These are phyloP conservation scores for Lactarius indigo DNA, from an alignment of 768 basidiomycete genomes.

Conservation along the genomic window DNA sequence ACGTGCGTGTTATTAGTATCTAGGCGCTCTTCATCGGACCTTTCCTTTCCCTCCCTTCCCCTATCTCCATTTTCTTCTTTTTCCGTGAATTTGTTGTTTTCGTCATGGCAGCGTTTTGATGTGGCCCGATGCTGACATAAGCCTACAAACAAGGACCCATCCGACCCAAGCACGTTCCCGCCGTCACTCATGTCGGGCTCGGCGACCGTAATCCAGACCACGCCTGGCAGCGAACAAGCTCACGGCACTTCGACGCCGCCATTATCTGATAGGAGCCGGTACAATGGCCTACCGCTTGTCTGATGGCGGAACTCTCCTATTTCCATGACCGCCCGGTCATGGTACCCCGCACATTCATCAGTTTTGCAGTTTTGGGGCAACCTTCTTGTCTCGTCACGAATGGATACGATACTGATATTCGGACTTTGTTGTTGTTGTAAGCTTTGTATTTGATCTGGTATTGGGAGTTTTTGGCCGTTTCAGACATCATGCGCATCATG, in stretches of 20 bases:
- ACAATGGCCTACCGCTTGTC: conserved; percentile 11
- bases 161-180: conserved; percentile 8
- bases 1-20: background rate
- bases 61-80: too few relatives aligned
- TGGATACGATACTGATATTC: background rate
- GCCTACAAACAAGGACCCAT: background rate
- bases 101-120: background rate
- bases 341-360: background rate
- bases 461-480: background rate
- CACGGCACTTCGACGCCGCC: background rate
- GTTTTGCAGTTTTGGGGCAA: background rate
- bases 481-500: background rate
- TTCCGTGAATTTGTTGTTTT: background rate
- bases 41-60: background rate
- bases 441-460: background rate
- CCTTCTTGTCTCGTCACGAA: conserved; percentile 19
- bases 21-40: background rate
- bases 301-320: background rate
- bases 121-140: background rate
- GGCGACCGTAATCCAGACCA: background rate
- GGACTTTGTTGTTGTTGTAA: background rate
- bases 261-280: background rate
- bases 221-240: background rate
- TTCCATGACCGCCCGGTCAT: background rate
- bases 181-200: background rate